Base-by-base conservation (phyloP, 2,329 filamentous ascomycete species). In the Xylariales sp. region DNA sequence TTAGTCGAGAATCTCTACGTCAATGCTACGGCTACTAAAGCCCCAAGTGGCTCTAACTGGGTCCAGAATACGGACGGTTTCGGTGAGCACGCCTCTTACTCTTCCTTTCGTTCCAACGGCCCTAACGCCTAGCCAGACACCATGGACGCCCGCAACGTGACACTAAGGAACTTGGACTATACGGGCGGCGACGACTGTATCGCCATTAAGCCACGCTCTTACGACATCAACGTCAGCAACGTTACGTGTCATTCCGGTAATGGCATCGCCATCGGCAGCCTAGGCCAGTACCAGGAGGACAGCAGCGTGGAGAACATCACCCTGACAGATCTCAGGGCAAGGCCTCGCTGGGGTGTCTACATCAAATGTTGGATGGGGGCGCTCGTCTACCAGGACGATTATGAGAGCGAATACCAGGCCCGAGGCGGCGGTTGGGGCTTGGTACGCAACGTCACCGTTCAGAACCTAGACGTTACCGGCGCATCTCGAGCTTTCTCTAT, bases 1-100 rank as follows among this genome's bases (percentile, higher is more conserved):
- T 77, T 75, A 57, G 84, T 87, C 67, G 79, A 84, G 61, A 83
- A 87, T 67, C 84, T 87, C 49, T 78, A 81, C 43, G 77, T 77
- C 69, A 87, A 87, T 73, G 83, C 83, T 2, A 87, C 85, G 0
- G 81, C 83, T 0, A 77, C 83, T 1, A 75, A 83, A 58, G 85
- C 84, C 3, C 85, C 85, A 0, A 82, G 78, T n/a, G 85, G 85
- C 1, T 74, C 72, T 5, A 87, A 87, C 64, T 87, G 85, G 85
- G 85, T 87, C 1, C 85, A 87, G 73, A 87, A 87, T 69, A 87
- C 85, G 0, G 85, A 87, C 73, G 86, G 85, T 2, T 87, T 87
- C 68, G 81, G 68, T 70, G 18, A 62, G 62, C 48, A 12, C 23
- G 8, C 18, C 12, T 18, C 18, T 3, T 4, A 3, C 18, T 4